A percentile compares a stretch with the other conserved stretches of the same genome.
These are phyloP conservation scores for Tylopilus sp. DNA, from an alignment of 1,284 basidiomycete species.

Conservation along the genomic window DNA sequence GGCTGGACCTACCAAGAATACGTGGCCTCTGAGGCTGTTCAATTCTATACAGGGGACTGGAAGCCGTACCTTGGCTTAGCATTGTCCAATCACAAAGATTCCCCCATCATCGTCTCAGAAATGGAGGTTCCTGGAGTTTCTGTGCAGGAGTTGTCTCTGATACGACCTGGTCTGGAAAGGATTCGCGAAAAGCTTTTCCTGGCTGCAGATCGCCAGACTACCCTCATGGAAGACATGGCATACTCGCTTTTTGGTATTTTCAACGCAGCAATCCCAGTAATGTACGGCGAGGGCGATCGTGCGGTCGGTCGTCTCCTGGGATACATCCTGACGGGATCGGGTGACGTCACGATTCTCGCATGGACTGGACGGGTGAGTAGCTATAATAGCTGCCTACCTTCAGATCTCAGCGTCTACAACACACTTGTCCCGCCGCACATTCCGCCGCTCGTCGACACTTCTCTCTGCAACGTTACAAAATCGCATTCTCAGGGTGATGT, in stretches of 20 bases:
- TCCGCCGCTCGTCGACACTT: neutral
- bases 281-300: neutral
- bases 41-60: neutral
- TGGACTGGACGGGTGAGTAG: conserved; percentile 7
- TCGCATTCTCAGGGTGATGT: neutral
- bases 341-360: conserved; percentile 8
- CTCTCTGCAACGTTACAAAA: neutral
- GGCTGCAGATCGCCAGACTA: neutral
- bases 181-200: neutral
- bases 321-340: conserved; percentile 3
- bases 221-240: conserved; percentile 9
- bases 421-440: neutral
- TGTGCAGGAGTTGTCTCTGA: neutral
- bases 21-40: neutral
- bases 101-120: neutral
- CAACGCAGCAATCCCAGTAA: neutral
- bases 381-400: conserved; percentile 7
- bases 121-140: neutral
- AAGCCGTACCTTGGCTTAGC: neutral
- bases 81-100: neutral
- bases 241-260: conserved; percentile 7
- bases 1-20: neutral
- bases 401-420: conserved; percentile 5
- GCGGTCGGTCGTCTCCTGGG: conserved; percentile 14
- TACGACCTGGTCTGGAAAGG: neutral